A percentile compares a stretch with the other conserved stretches of the same genome.
These are phyloP conservation scores for Groenewaldozyma sp. DNA, from an alignment of 1,139 yeast genomes.

Conservation along the genomic window DNA sequence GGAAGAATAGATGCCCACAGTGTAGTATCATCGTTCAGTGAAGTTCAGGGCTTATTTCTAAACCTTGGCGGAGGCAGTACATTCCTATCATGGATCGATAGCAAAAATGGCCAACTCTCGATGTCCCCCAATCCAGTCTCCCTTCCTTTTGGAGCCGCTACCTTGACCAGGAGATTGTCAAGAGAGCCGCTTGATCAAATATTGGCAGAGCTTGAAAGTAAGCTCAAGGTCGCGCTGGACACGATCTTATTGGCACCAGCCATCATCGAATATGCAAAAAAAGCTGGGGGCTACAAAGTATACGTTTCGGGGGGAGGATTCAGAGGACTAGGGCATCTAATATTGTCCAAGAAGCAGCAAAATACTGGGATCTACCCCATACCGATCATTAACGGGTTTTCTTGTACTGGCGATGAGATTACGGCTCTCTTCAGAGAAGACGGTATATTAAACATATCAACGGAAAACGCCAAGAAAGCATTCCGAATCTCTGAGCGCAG, in stretches of 20 bases:
- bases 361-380: constrained; percentile 42
- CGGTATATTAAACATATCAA: constrained; percentile 8
- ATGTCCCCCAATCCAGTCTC: constrained; percentile 50
- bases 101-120: constrained; percentile 42
- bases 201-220: constrained; percentile 17
- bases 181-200: constrained; percentile 32
- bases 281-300: constrained; percentile 47
- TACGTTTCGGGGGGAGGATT: constrained; percentile 63
- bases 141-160: constrained; percentile 61
- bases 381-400: constrained; percentile 56
- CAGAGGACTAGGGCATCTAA: constrained; percentile 52
- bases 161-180: constrained; percentile 43
- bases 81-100: constrained; percentile 55
- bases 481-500: constrained; percentile 55
- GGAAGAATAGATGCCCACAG: constrained; percentile 58
- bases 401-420: constrained; percentile 44
- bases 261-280: constrained; percentile 30
- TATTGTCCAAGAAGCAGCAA: constrained; percentile 40
- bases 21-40: constrained; percentile 56
- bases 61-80: constrained; percentile 62
- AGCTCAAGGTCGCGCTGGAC: constrained; percentile 38
- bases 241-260: constrained; percentile 30
- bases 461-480: constrained; percentile 29
- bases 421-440: constrained; percentile 19
- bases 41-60: constrained; percentile 52